Evolutionary conservation across 23 red algal genomes (phyloP), one percentile per base, ranked within the genome.

Genomic region (Chondrus crispus): DNA sequence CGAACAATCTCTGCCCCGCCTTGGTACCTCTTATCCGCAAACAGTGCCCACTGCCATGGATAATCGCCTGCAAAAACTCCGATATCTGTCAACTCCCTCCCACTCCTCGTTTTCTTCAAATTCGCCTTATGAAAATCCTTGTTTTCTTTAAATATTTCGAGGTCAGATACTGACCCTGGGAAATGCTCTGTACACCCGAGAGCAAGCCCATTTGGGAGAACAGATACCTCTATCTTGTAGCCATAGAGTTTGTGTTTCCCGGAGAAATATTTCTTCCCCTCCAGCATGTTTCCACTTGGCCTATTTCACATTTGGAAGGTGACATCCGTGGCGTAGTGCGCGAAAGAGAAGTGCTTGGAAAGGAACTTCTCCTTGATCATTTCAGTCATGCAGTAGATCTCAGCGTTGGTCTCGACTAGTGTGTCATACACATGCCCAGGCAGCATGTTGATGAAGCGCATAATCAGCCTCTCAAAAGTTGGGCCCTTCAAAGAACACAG

Each of bases 1-100:
- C 55, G n/a, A 16, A 62, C 2, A 83, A 54, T n/a, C 39, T 83
- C 51, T 8, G 33, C 3, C 36, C 24, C 79, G 26, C 51, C 79
- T 62, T 83, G 79, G 22, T 83, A 83, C 3, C 49, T 54, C 38
- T 83, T 83, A 46, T 83, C 50, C 48, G 44, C 13, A 2, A 83
- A 29, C 43, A 83, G 12, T 41, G 39, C 51, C 51, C 79, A 62
- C n/a, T 62, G 11, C n/a, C n/a, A 22, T 51, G 18, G 44, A 35
- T 49, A 80, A 13, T 80, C 52, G 13, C 52, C 74, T 51, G 4
- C 36, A 13, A 51, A 50, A 80, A 22, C 41, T 3, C 74, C 74
- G 12, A 10, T 46, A 51, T 80, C 74, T 14, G 16, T 22, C 16
- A 16, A 57, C 14, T 14, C 14, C 52, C 14, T 22, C 52, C 22